Evolutionary conservation across 352 stramenopile genomes (phyloP).

Genomic region (Globisporangium irregulare): DNA sequence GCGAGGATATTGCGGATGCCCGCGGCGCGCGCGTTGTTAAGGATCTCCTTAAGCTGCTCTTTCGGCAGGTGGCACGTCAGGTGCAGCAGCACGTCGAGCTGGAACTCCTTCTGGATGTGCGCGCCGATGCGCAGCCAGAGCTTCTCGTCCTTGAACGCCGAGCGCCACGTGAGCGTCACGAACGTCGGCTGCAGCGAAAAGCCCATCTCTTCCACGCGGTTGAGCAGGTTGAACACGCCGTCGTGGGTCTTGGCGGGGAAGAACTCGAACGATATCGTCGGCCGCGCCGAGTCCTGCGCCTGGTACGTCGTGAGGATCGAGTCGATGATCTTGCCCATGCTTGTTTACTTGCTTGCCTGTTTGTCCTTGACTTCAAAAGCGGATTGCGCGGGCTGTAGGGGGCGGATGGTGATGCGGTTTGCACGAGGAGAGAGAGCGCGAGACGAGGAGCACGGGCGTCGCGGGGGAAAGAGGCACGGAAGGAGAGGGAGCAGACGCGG

Average conservation of each 20-base stretch:
- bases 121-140: conserved; percentile 88
- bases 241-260: conserved; percentile 87
- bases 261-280: conserved; percentile 85
- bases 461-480: neutral
- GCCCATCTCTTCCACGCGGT: conserved; percentile 86
- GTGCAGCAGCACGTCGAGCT: conserved; percentile 79
- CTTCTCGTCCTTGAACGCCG: conserved; percentile 85
- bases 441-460: neutral
- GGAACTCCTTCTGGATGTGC: conserved; percentile 87
- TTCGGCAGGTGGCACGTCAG: conserved; percentile 75
- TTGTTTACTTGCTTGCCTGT: neutral
- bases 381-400: neutral
- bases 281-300: conserved; percentile 33
- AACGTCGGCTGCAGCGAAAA: conserved; percentile 83
- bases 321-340: conserved; percentile 84
- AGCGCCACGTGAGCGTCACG: conserved; percentile 89
- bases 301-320: conserved; percentile 59
- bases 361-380: neutral
- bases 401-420: neutral
- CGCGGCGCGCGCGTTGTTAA: conserved; percentile 61
- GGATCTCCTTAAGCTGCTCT: conserved; percentile 60
- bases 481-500: conserved; percentile 8
- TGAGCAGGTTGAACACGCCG: conserved; percentile 81
- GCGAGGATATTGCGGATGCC: conserved; percentile 98
- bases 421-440: neutral